phyloP scores from a whole-genome alignment of 305 asterid species.

The Coffea humblotiana region DNA sequence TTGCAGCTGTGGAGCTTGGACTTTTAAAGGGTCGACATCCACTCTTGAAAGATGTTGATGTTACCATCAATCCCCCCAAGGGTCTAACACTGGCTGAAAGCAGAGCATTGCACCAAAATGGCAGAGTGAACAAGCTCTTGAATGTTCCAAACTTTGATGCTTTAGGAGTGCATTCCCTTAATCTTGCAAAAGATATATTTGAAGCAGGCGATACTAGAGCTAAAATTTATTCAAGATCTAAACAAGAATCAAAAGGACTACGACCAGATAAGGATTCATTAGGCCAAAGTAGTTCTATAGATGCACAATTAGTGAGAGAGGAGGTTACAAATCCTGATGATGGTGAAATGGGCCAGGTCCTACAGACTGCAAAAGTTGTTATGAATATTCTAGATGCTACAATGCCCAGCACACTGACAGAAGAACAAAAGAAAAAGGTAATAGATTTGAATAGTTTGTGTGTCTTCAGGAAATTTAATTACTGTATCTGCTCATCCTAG shows the following conservation, averaged over 20 bases:
- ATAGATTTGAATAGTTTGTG: constrained; percentile 17
- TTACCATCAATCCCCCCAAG: constrained; percentile 68
- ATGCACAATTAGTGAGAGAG: constrained; percentile 40
- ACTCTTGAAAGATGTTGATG: constrained; percentile 80
- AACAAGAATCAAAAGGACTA: constrained; percentile 30
- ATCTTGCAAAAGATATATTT: constrained; percentile 34
- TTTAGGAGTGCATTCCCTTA: constrained; percentile 30
- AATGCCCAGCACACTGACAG: constrained; percentile 66
- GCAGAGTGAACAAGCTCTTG: constrained; percentile 37
- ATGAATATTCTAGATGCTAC: constrained; percentile 84
- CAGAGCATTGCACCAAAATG: constrained; percentile 38
- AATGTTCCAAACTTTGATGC: constrained; percentile 37
- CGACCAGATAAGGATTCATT: constrained; percentile 30
- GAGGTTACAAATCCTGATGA: constrained; percentile 36
- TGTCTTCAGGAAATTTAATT: not conserved
- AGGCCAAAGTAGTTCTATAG: constrained; percentile 35
- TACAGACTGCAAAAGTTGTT: constrained; percentile 73
- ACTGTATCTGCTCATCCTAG: not conserved
- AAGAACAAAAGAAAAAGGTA: constrained; percentile 89
- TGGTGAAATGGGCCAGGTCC: constrained; percentile 61
- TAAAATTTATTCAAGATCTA: constrained; percentile 33
- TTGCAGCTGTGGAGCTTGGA: constrained; percentile 94
- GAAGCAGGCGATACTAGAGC: constrained; percentile 31
- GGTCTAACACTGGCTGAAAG: constrained; percentile 46
- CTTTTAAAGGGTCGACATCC: constrained; percentile 98